A percentile compares a stretch with the other conserved stretches of the same genome.
These are phyloP conservation scores for Trapa bicornis DNA, from an alignment of 345 rosid species.

Conservation along the genomic window DNA sequence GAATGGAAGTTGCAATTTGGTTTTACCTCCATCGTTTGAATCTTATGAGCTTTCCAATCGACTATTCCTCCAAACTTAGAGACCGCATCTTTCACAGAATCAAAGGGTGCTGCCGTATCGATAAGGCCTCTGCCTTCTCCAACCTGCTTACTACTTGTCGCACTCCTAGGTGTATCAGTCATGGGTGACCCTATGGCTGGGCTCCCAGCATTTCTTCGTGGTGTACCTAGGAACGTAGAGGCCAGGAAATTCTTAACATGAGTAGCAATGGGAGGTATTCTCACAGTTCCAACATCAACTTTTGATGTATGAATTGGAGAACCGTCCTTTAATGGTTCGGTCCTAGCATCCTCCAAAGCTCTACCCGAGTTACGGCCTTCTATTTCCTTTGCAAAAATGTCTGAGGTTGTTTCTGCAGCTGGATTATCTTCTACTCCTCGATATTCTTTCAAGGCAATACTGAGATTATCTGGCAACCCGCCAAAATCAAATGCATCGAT, in stretches of 20 bases:
- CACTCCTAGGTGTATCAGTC: conserved; percentile 15
- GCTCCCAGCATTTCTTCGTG: conserved; percentile 5
- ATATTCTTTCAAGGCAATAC: neutral
- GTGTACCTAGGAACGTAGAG: conserved; percentile 9
- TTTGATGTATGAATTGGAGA: neutral
- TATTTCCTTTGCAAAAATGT: neutral
- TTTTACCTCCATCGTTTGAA: conserved; percentile 67
- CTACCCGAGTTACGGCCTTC: neutral
- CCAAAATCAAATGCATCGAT: neutral
- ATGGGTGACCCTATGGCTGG: neutral
- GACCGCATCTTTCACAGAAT: conserved; percentile 95
- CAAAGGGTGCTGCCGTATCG: conserved; percentile 79
- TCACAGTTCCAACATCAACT: neutral
- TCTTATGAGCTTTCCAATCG: conserved; percentile 91
- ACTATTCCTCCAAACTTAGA: conserved; percentile 92
- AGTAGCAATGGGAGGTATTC: conserved; percentile 1
- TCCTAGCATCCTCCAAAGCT: conserved; percentile 3
- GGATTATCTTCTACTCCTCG: conserved; percentile 6
- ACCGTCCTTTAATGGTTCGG: neutral
- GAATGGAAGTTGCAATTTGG: neutral
- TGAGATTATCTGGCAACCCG: neutral
- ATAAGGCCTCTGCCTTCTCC: conserved; percentile 43
- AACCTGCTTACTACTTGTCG: conserved; percentile 10
- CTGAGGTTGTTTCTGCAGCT: neutral
- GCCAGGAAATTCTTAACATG: conserved; percentile 2